Base-by-base conservation (phyloP, 2,329 filamentous ascomycete species). In the Xylariaceae sp. region DNA sequence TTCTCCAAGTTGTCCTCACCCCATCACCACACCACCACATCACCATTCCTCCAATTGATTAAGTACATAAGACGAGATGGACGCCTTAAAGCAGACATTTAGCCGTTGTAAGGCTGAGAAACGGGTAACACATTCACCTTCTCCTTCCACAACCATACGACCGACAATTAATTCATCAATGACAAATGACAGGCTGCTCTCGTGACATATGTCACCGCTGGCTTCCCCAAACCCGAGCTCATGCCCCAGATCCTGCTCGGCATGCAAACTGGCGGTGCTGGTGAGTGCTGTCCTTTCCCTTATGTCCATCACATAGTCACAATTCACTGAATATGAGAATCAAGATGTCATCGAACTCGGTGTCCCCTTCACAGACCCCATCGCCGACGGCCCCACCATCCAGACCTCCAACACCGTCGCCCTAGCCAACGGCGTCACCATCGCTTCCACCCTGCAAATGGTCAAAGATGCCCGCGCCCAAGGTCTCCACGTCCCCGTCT, bases 311-410 rank as follows among this genome's bases (percentile, higher is more conserved):
- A n/a, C n/a, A n/a, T n/a, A n/a, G n/a, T n/a, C n/a, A 48, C 20
- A 29, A 3, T n/a, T n/a, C 7, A 3, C 37, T 42, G 48, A 22
- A 51, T 33, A 6, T n/a, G 7, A 4, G 4, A 37, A 2, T 47
- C 7, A 57, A 89, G 93, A 98, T 67, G 75, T 98, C 49, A 94
- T 98, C 61, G 93, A 98, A 69, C 82, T 98, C 56, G 93, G 92
- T 53, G 83, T 95, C 45, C 93, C 93, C 42, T 98, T 98, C 72
- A 96, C 92, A 61, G 93, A 98, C 67, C 93, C 93, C 47, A 97
- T 97, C 68, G 93, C 92, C 57, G 93, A 98, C 69, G 93, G 93
- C 22, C 93, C 93, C 27, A 96, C 91, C 4, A 97, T 98, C 56
- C 93, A 98, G 73, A 93, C 83, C 53, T 82, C 93, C 55, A 98